These are phyloP conservation scores for Solanum ossicruentum DNA, from an alignment of 257 asterid genomes.

Conservation along the genomic window DNA sequence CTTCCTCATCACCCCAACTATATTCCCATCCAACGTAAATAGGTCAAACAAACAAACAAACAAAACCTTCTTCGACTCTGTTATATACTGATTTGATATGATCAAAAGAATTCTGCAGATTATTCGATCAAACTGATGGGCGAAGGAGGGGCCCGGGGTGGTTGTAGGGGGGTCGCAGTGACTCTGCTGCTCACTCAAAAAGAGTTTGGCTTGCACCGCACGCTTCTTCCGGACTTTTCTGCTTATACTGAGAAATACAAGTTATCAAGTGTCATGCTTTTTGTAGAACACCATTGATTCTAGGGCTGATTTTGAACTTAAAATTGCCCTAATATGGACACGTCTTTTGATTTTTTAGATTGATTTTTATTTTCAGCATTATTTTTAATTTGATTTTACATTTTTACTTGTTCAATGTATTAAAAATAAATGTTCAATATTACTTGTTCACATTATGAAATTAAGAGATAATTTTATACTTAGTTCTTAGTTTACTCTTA, in stretches of 20 bases:
- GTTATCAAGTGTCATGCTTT: neutral
- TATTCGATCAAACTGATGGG: neutral
- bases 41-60: neutral
- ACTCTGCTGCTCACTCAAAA: neutral
- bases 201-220: slow-evolving; percentile 41
- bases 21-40: slow-evolving; percentile 36
- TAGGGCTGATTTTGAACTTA: neutral
- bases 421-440: too few species aligned
- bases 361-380: too few species aligned
- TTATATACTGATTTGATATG: neutral
- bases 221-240: slow-evolving; percentile 25
- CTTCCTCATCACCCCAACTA: slow-evolving; percentile 47
- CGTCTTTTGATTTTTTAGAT: too few species aligned
- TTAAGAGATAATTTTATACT: too few species aligned
- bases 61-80: neutral
- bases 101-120: neutral
- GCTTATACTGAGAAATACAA: neutral
- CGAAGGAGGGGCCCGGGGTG: neutral
- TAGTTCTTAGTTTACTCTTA: too few species aligned
- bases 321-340: too few species aligned
- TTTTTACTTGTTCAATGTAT: too few species aligned
- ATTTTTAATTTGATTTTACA: too few species aligned
- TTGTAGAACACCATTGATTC: neutral
- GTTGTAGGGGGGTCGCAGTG: neutral
- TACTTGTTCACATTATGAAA: too few species aligned